These are phyloP conservation scores for Termitomyces sp. DNA, from an alignment of 768 basidiomycete genomes.

Conservation along the genomic window DNA sequence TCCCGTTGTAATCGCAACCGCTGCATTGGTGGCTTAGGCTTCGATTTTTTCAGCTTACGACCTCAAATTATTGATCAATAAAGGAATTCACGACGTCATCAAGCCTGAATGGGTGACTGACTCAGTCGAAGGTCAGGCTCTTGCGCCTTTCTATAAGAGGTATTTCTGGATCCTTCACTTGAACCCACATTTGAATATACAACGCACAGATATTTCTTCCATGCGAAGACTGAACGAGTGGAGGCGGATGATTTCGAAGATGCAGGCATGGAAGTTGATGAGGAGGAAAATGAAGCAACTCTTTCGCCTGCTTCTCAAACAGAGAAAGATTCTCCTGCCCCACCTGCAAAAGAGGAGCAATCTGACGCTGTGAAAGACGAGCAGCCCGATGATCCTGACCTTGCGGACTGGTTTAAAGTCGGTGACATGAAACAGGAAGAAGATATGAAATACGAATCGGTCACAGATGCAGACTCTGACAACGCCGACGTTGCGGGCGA, in stretches of 20 bases:
- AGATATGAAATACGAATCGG: conserved; percentile 36
- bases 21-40: not conserved
- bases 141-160: conserved; percentile 65
- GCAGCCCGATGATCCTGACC: conserved; percentile 35
- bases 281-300: conserved; percentile 7
- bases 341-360: conserved; percentile 13
- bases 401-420: conserved; percentile 61
- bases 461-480: conserved; percentile 66
- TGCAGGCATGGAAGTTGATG: conserved; percentile 23
- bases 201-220: conserved; percentile 66
- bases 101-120: conserved; percentile 80
- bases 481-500: conserved; percentile 50
- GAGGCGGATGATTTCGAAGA: conserved; percentile 48
- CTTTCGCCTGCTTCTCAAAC: not conserved
- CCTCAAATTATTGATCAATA: conserved; percentile 64
- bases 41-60: conserved; percentile 49
- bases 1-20: not conserved
- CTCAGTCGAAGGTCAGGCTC: conserved; percentile 55
- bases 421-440: conserved; percentile 23
- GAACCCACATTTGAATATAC: not conserved
- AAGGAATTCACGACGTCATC: conserved; percentile 66
- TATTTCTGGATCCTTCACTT: conserved; percentile 20
- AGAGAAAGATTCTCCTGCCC: not conserved
- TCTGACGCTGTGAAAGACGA: conserved; percentile 21
- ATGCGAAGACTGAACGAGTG: conserved; percentile 51